phyloP scores from a whole-genome alignment of 306 rosid species.

The Cicer bijugum region DNA sequence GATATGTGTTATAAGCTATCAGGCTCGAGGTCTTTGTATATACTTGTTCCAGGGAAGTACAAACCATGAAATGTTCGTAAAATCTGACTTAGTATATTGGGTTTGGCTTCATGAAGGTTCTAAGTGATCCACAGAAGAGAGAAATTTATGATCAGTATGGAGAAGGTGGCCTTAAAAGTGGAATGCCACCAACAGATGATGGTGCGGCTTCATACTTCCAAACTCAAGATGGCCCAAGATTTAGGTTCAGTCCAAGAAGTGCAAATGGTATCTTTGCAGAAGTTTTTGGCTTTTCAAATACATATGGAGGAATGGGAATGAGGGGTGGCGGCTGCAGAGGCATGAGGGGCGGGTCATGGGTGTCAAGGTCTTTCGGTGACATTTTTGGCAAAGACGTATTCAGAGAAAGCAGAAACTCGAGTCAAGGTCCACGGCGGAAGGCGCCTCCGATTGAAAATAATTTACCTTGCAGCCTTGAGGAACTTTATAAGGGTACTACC shows the following conservation, averaged over 20 bases:
- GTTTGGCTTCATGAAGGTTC: conserved; percentile 58
- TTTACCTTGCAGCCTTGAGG: conserved; percentile 86
- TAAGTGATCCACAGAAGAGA: conserved; percentile 92
- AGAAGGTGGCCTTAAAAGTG: conserved; percentile 80
- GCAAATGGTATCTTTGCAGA: conserved; percentile 77
- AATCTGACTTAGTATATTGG: conserved; percentile 27
- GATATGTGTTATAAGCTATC: no score
- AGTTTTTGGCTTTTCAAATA: conserved; percentile 75
- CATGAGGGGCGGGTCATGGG: conserved; percentile 58
- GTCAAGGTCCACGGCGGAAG: conserved; percentile 68
- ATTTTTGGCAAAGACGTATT: conserved; percentile 73
- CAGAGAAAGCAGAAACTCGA: conserved; percentile 64
- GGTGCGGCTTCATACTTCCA: conserved; percentile 74
- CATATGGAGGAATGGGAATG: conserved; percentile 79
- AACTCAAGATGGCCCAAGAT: conserved; percentile 65
- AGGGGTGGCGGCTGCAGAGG: conserved; percentile 53
- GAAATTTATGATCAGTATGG: conserved; percentile 87
- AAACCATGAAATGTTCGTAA: conserved; percentile 15
- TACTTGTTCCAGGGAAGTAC: neutral
- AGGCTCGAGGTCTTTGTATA: no score
- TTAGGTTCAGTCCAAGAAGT: conserved; percentile 83
- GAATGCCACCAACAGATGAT: conserved; percentile 65
- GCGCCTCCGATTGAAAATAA: conserved; percentile 71
- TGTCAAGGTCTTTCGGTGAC: conserved; percentile 72
- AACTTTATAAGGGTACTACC: conserved; percentile 81